These are phyloP conservation scores for Aspergillus udagawae DNA, from an alignment of 2,329 filamentous ascomycete species.

Conservation along the genomic window DNA sequence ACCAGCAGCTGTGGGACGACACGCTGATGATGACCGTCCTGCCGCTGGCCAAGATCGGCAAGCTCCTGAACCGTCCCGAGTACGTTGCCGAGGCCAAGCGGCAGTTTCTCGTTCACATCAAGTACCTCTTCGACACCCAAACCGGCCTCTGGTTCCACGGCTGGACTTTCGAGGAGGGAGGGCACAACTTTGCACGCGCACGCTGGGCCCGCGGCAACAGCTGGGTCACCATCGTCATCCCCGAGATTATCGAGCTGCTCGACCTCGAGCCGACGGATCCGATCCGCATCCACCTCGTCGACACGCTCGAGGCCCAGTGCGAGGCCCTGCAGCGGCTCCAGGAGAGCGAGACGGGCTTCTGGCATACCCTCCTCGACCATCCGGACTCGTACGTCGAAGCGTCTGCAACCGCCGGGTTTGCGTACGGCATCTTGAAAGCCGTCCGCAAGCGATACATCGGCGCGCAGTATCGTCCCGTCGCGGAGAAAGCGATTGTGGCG, in stretches of 20 bases:
- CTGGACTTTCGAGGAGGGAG: slow-evolving; percentile 69
- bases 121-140: slow-evolving; percentile 70
- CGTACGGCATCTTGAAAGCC: slow-evolving; percentile 73
- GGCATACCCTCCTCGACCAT: slow-evolving; percentile 71
- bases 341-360: slow-evolving; percentile 56
- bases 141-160: slow-evolving; percentile 77
- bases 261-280: slow-evolving; percentile 58
- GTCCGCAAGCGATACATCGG: slow-evolving; percentile 66
- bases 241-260: slow-evolving; percentile 72
- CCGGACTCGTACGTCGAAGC: slow-evolving; percentile 71
- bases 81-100: slow-evolving; percentile 75
- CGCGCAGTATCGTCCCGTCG: slow-evolving; percentile 57
- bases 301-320: slow-evolving; percentile 65
- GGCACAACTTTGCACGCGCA: slow-evolving; percentile 55
- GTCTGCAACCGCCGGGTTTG: slow-evolving; percentile 75
- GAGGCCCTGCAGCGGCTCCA: slow-evolving; percentile 61
- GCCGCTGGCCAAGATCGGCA: slow-evolving; percentile 74
- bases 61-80: slow-evolving; percentile 63
- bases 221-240: slow-evolving; percentile 80
- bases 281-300: slow-evolving; percentile 48
- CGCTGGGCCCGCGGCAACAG: slow-evolving; percentile 54
- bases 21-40: slow-evolving; percentile 86
- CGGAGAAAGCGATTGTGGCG: slow-evolving; percentile 62
- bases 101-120: slow-evolving; percentile 73
- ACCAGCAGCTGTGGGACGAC: slow-evolving; percentile 77